These are phyloP conservation scores for Peniophora sp. DNA, from an alignment of 1,284 basidiomycete species.

Conservation along the genomic window DNA sequence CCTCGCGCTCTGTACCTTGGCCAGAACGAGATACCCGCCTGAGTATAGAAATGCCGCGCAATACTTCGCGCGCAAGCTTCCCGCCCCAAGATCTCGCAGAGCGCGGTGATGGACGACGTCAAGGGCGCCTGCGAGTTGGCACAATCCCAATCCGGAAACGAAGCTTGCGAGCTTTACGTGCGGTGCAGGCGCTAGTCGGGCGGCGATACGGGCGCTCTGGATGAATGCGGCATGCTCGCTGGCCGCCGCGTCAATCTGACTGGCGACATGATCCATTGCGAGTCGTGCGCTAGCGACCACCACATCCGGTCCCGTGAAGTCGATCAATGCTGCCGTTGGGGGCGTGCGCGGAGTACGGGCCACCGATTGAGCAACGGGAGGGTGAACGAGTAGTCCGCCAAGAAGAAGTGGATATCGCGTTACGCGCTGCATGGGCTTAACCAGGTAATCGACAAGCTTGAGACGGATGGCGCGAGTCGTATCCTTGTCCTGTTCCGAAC, in stretches of 20 bases:
- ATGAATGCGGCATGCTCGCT: constrained; percentile 45
- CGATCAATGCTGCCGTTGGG: background rate
- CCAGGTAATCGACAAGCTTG: constrained; percentile 74
- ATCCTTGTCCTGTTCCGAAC: constrained; percentile 3
- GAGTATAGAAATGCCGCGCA: constrained; percentile 83
- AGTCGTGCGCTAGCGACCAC: constrained; percentile 33
- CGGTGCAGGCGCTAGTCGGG: constrained; percentile 39
- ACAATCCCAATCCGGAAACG: constrained; percentile 50
- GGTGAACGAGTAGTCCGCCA: constrained; percentile 45
- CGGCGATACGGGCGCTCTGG: constrained; percentile 60
- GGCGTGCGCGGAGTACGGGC: constrained; percentile 16
- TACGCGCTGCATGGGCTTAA: constrained; percentile 84
- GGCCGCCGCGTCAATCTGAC: constrained; percentile 39
- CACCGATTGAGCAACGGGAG: constrained; percentile 2
- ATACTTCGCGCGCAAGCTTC: constrained; percentile 73
- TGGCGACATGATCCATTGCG: constrained; percentile 50
- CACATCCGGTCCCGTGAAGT: constrained; percentile 28
- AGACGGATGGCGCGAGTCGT: constrained; percentile 28
- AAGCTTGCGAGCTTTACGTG: constrained; percentile 8
- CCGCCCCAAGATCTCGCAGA: constrained; percentile 23
- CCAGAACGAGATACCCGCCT: constrained; percentile 79
- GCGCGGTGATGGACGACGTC: constrained; percentile 72
- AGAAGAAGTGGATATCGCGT: constrained; percentile 90
- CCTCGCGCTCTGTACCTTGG: constrained; percentile 50
- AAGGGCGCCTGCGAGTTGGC: constrained; percentile 71